Conservation (phyloP, 139 green algal species). For the Eudorina sp. region DNA sequence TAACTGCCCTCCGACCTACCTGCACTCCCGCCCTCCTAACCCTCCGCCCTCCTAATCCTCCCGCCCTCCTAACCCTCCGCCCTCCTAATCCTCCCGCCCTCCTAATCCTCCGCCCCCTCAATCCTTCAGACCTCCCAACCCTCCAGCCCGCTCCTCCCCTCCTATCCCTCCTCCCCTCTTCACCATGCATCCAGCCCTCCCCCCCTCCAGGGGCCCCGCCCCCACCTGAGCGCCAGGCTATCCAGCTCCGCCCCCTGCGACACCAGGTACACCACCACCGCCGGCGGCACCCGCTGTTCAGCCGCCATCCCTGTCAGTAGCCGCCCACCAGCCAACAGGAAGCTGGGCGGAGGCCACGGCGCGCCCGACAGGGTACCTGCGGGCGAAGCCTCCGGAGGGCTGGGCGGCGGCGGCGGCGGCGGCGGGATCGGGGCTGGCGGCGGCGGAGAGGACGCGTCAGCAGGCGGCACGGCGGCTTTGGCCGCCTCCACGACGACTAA, state of each 20-base stretch:
- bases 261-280: slow-evolving; percentile 15
- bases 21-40: too few relatives aligned
- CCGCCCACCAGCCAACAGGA: not conserved
- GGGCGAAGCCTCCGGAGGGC: not conserved
- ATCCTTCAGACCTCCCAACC: not conserved
- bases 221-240: not conserved
- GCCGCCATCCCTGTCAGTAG: not conserved
- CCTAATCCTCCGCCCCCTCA: not conserved
- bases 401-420: not conserved
- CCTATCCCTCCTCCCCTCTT: not conserved
- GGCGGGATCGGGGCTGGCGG: too few relatives aligned
- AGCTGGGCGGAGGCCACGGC: not conserved
- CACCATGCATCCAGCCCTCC: not conserved
- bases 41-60: too few relatives aligned
- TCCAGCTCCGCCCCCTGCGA: slow-evolving; percentile 15
- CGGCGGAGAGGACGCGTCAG: too few relatives aligned
- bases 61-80: too few relatives aligned
- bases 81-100: not conserved
- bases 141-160: not conserved
- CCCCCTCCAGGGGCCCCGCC: too few relatives aligned
- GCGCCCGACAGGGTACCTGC: not conserved
- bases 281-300: not conserved
- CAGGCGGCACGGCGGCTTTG: too few relatives aligned
- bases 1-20: too few relatives aligned
- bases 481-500: too few relatives aligned